Percentiles rank a stretch among this genome's conserved stretches.
These are phyloP conservation scores for Coemansia sp. DNA, from an alignment of 192 early-diverging fungal species.

Conservation along the genomic window DNA sequence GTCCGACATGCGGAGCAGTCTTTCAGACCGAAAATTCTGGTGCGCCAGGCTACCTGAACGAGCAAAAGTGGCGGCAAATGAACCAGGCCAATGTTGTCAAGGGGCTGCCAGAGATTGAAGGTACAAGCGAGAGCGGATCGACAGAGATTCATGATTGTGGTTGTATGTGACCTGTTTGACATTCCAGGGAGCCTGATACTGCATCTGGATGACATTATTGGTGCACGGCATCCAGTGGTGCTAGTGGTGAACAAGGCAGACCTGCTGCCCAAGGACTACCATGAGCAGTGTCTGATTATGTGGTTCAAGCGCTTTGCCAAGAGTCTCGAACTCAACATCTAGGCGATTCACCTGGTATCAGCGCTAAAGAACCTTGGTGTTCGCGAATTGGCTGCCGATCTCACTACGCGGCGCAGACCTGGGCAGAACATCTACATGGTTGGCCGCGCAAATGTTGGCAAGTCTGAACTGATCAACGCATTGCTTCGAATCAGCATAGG, in stretches of 20 bases:
- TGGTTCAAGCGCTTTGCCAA: slow-evolving; percentile 56
- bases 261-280: slow-evolving; percentile 60
- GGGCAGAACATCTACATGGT: slow-evolving; percentile 67
- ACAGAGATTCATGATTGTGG: slow-evolving; percentile 47
- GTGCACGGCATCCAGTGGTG: slow-evolving; percentile 56
- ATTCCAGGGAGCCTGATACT: slow-evolving; percentile 63
- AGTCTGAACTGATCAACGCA: slow-evolving; percentile 70
- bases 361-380: slow-evolving; percentile 62
- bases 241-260: slow-evolving; percentile 73
- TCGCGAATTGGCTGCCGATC: slow-evolving; percentile 49
- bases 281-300: slow-evolving; percentile 55
- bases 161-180: slow-evolving; percentile 67
- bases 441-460: slow-evolving; percentile 75
- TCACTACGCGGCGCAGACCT: slow-evolving; percentile 34
- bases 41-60: slow-evolving; percentile 58
- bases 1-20: slow-evolving; percentile 69
- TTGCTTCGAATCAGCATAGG: slow-evolving; percentile 58
- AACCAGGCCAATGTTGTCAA: slow-evolving; percentile 50
- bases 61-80: slow-evolving; percentile 38
- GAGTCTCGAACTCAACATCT: slow-evolving; percentile 42
- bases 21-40: slow-evolving; percentile 54
- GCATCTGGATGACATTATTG: slow-evolving; percentile 55
- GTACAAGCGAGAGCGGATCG: neutral
- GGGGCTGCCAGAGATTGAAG: slow-evolving; percentile 10
- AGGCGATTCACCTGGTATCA: slow-evolving; percentile 57